Evolutionary conservation across 2,329 filamentous ascomycete genomes (phyloP).

Genomic region (Sporothrix brunneoviolacea): DNA sequence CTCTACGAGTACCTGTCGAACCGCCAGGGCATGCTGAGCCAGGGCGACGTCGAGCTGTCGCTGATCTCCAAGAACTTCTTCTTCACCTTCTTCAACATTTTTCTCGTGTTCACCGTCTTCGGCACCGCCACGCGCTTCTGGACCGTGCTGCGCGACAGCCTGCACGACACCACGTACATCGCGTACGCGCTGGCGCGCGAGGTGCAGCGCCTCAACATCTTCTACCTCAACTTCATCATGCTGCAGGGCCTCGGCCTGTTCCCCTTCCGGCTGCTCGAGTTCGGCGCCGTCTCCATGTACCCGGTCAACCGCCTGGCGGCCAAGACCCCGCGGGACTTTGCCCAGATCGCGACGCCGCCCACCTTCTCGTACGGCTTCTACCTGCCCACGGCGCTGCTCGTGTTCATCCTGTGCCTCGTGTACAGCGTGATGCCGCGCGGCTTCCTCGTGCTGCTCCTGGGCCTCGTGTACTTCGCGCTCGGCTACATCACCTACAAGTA

Average conservation of each 20-base stretch:
- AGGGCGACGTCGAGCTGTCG: conserved; percentile 88
- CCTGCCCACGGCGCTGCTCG: conserved; percentile 81
- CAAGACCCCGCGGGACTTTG: conserved; percentile 83
- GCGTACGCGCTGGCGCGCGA: conserved; percentile 69
- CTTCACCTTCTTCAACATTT: conserved; percentile 99
- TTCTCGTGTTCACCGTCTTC: conserved; percentile 86
- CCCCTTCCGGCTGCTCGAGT: conserved; percentile 83
- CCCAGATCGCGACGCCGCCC: conserved; percentile 72
- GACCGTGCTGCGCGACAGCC: conserved; percentile 59
- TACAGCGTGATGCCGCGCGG: conserved; percentile 82
- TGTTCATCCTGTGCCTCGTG: conserved; percentile 92
- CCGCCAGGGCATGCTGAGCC: conserved; percentile 88
- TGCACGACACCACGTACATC: conserved; percentile 73
- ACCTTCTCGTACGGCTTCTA: conserved; percentile 95
- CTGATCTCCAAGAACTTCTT: conserved; percentile 98
- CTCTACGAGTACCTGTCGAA: conserved; percentile 91
- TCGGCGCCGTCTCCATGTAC: conserved; percentile 78
- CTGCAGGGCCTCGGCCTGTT: conserved; percentile 90
- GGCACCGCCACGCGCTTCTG: conserved; percentile 74
- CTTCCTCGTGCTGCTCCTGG: conserved; percentile 74
- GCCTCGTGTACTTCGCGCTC: conserved; percentile 73
- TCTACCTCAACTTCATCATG: conserved; percentile 92
- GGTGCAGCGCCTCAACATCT: conserved; percentile 66
- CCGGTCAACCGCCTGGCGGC: conserved; percentile 72
- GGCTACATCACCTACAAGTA: conserved; percentile 94